phyloP scores from a whole-genome alignment of 768 basidiomycete genomes.

The Candolleomyces aberdarensis region DNA sequence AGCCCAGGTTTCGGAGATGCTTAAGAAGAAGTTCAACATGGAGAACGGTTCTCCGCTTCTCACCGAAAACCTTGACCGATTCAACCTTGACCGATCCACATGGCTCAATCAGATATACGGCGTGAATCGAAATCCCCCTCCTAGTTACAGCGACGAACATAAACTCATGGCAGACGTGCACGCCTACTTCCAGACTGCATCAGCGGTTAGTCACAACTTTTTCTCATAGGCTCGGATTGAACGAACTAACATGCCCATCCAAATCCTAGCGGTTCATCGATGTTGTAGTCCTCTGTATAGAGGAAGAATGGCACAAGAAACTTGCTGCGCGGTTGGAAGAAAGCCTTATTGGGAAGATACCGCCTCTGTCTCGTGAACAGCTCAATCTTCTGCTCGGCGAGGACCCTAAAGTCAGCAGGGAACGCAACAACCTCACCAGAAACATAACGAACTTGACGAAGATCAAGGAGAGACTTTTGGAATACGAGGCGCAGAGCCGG shows the following conservation, averaged over 20 bases:
- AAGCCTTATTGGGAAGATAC: conserved; percentile 30
- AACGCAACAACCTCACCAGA: too few species aligned
- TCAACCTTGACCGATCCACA: conserved; percentile 10
- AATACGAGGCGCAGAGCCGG: too few species aligned
- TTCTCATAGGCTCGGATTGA: too few species aligned
- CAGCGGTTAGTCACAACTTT: conserved; percentile 35
- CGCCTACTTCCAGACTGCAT: conserved; percentile 55
- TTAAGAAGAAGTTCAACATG: conserved; percentile 32
- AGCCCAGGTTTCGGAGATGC: neutral
- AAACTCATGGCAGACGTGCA: conserved; percentile 51
- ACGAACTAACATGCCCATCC: neutral
- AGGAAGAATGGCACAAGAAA: conserved; percentile 44
- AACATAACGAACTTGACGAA: too few species aligned
- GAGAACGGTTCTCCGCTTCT: conserved; percentile 37
- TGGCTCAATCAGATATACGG: conserved; percentile 18
- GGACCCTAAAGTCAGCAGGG: conserved; percentile 24
- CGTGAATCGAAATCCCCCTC: neutral
- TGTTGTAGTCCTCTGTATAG: conserved; percentile 38
- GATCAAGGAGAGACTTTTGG: too few species aligned
- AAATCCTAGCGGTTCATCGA: conserved; percentile 50
- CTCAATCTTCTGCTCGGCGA: conserved; percentile 33
- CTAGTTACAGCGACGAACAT: conserved; percentile 29
- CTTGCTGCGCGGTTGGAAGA: conserved; percentile 33
- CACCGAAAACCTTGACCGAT: conserved; percentile 27
- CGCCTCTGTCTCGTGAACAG: conserved; percentile 11